phyloP scores from a whole-genome alignment of 1,284 basidiomycete genomes.

The Golubevia sp. region DNA sequence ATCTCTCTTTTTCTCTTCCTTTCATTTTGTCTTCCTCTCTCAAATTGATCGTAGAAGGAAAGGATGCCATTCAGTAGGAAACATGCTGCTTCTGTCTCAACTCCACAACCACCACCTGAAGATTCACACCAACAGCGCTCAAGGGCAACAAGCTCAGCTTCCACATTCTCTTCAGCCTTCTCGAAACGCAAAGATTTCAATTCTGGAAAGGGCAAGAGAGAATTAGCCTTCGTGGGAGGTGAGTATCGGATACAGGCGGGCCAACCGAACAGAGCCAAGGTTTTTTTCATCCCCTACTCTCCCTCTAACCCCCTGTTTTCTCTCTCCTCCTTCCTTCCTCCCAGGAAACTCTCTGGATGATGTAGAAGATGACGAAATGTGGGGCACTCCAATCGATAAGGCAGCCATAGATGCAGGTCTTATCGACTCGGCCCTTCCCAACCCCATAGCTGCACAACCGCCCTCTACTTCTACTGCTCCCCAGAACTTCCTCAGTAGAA shows the following conservation, averaged over 20 bases:
- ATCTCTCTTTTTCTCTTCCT: too few species aligned
- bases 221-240: not conserved
- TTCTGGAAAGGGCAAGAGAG: not conserved
- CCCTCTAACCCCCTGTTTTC: slow-evolving; percentile 7
- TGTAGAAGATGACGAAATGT: too few species aligned
- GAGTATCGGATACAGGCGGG: too few species aligned
- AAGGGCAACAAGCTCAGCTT: not conserved
- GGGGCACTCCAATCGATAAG: too few species aligned
- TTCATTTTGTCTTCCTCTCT: too few species aligned
- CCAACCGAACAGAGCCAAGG: slow-evolving; percentile 3
- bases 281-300: slow-evolving; percentile 7
- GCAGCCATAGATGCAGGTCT: too few species aligned
- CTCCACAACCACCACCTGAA: not conserved
- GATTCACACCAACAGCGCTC: not conserved
- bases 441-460: not conserved
- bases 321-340: not conserved
- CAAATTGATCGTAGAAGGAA: too few species aligned
- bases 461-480: not conserved
- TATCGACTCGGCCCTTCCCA: not conserved
- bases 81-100: not conserved
- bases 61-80: too few species aligned
- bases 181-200: not conserved
- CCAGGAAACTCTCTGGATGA: too few species aligned
- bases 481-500: not conserved
- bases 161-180: not conserved